These are phyloP conservation scores for Solanum sitiens DNA, from an alignment of 257 asterid species.

Conservation along the genomic window DNA sequence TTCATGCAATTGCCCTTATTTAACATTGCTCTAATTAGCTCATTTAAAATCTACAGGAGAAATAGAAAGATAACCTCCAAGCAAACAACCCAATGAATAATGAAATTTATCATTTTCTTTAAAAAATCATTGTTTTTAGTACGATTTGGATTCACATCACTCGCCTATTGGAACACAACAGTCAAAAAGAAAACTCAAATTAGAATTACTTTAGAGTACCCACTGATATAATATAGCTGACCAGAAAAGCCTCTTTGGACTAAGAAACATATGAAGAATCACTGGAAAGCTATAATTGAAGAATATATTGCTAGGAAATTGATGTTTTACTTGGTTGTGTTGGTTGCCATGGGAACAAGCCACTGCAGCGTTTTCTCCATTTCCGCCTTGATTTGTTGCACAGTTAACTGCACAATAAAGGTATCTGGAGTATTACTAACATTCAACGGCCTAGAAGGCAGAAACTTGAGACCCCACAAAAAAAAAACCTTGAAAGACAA, in stretches of 20 bases:
- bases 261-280: background rate
- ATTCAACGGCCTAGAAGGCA: background rate
- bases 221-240: background rate
- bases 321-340: slow-evolving; percentile 74
- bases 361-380: slow-evolving; percentile 93
- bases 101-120: background rate
- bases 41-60: background rate
- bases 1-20: background rate
- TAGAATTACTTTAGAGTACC: background rate
- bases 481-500: background rate
- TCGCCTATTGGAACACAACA: background rate
- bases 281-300: background rate
- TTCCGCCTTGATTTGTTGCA: slow-evolving; percentile 70
- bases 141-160: background rate
- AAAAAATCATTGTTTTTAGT: background rate
- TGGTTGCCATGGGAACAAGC: slow-evolving; percentile 93
- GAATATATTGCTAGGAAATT: background rate
- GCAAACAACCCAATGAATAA: background rate
- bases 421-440: background rate
- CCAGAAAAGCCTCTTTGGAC: background rate
- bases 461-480: background rate
- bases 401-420: slow-evolving; percentile 37
- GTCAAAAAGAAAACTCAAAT: background rate
- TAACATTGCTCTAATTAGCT: background rate
- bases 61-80: background rate